These are phyloP conservation scores for Piper longum DNA, from an alignment of 164 flowering plant species.

Conservation along the genomic window DNA sequence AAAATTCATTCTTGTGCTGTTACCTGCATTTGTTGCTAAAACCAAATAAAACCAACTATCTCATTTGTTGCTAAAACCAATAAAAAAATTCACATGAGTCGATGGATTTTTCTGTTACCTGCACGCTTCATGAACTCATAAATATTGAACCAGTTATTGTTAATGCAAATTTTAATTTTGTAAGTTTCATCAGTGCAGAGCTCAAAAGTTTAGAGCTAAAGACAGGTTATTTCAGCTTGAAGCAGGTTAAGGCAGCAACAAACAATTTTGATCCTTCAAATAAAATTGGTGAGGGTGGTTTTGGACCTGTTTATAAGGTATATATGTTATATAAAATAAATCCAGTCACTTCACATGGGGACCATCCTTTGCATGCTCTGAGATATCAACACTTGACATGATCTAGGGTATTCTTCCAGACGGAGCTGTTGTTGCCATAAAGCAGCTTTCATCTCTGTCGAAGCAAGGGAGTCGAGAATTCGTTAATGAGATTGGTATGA, in stretches of 20 bases:
- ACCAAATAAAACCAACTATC: no score
- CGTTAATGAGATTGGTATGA: slow-evolving; percentile 51
- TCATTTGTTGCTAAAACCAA: not conserved
- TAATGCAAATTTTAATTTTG: not conserved
- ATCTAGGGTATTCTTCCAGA: slow-evolving; percentile 20
- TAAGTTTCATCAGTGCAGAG: not conserved
- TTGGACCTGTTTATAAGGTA: slow-evolving; percentile 1
- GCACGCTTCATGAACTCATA: no score
- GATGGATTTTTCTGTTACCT: no score
- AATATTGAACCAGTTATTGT: no score
- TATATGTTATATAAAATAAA: no score
- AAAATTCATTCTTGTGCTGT: no score
- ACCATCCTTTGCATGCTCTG: no score
- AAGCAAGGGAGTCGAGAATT: slow-evolving; percentile 62
- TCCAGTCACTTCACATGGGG: not conserved
- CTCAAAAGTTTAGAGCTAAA: not conserved
- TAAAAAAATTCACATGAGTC: not conserved
- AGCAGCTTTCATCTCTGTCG: slow-evolving; percentile 50
- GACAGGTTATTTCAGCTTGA: slow-evolving; percentile 1
- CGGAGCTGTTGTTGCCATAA: slow-evolving; percentile 45
- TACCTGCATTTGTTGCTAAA: no score
- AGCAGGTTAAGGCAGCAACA: not conserved
- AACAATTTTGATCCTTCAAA: not conserved
- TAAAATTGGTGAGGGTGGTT: slow-evolving; percentile 2
- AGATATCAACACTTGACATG: no score